phyloP scores from a whole-genome alignment of 2,329 filamentous ascomycete genomes.

The Bipolaris victoriae region DNA sequence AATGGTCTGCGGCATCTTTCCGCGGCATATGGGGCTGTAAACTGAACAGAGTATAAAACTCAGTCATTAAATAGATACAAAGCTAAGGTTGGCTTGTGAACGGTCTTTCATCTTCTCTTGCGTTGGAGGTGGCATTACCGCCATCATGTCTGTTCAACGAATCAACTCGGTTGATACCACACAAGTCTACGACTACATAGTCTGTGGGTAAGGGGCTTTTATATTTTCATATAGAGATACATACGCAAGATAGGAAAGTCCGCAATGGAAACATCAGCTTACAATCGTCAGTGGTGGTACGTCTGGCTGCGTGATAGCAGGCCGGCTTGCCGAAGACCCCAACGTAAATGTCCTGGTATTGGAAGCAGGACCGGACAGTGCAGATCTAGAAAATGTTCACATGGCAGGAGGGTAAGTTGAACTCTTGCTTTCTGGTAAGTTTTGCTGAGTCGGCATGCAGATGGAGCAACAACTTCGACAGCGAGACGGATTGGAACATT shows the following conservation, averaged over 20 bases:
- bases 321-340: slow-evolving; percentile 55
- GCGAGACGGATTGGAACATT: slow-evolving; percentile 61
- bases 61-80: no score
- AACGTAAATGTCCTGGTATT: slow-evolving; percentile 53
- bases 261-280: background rate
- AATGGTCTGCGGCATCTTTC: background rate
- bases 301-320: slow-evolving; percentile 57
- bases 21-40: background rate
- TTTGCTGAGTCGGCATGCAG: background rate
- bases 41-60: background rate
- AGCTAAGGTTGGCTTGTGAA: background rate
- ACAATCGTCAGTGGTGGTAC: slow-evolving; percentile 51
- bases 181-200: slow-evolving; percentile 35
- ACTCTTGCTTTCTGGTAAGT: background rate
- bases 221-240: background rate
- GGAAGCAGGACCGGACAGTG: slow-evolving; percentile 56
- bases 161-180: slow-evolving; percentile 25
- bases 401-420: slow-evolving; percentile 55
- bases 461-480: slow-evolving; percentile 57
- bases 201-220: slow-evolving; percentile 28
- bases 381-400: slow-evolving; percentile 56
- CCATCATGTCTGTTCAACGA: slow-evolving; percentile 28
- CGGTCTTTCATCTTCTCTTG: background rate
- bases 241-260: no score
- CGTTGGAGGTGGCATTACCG: background rate